phyloP scores from a whole-genome alignment of 1,284 basidiomycete genomes.

The Jaminaea rosea region DNA sequence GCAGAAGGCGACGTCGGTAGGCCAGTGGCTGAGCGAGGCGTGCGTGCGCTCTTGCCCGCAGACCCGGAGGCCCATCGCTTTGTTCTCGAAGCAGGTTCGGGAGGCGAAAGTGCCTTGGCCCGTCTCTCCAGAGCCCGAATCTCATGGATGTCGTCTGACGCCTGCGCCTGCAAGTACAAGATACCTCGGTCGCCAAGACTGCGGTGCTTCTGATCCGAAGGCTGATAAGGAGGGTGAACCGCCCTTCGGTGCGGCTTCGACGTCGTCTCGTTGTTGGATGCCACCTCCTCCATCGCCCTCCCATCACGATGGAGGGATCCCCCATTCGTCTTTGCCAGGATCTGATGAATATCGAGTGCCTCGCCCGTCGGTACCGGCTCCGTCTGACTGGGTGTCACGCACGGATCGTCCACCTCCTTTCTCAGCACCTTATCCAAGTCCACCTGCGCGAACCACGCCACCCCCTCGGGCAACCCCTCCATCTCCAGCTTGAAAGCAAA shows the following conservation, averaged over 20 bases:
- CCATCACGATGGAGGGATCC: conserved; percentile 29
- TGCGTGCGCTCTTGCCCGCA: no score
- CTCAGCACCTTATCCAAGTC: conserved; percentile 84
- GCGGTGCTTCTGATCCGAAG: conserved; percentile 31
- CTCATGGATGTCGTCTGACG: conserved; percentile 36
- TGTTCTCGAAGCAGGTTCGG: no score
- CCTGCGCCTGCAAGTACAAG: conserved; percentile 42
- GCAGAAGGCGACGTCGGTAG: no score
- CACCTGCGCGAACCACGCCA: conserved; percentile 90
- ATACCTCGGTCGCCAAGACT: conserved; percentile 35
- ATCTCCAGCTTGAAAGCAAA: conserved; percentile 90
- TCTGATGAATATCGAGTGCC: conserved; percentile 63
- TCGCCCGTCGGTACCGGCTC: conserved; percentile 72
- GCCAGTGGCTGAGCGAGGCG: no score
- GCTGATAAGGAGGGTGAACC: conserved; percentile 13
- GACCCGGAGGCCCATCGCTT: no score
- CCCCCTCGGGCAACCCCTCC: conserved; percentile 80
- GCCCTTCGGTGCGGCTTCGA: neutral
- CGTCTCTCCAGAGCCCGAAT: conserved; percentile 37
- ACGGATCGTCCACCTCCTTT: conserved; percentile 94
- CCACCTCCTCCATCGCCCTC: conserved; percentile 13
- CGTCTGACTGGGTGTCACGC: conserved; percentile 87
- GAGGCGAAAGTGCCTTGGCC: conserved; percentile 6
- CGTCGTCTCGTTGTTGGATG: neutral
- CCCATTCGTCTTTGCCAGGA: conserved; percentile 53